Base-by-base conservation (phyloP, 768 basidiomycete species). In the Collybia sp. region DNA sequence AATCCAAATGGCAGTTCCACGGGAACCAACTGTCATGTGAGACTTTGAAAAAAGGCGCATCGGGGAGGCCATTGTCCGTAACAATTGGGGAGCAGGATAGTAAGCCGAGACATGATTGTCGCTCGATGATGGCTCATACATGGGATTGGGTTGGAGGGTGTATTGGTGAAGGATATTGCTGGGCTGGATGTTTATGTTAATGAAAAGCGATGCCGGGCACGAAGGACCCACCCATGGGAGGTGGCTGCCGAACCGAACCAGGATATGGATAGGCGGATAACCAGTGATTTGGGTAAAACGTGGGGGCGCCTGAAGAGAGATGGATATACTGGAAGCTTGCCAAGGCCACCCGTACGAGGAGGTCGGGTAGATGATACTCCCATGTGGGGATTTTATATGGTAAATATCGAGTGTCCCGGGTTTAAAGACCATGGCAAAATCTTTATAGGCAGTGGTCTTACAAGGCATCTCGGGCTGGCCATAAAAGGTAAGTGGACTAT, bases 151-250 rank as follows among this genome's bases (percentile, higher is more conserved):
- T 1, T 57, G 58, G 12, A 88, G 66, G 30, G 70, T 56, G 56
- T 74, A 83, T 58, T 82, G 78, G 52, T 85, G 81, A n/a, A 86
- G 67, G 18, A 80, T 61, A 58, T 88, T 85, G 50, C 80, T 73
- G 0, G 83, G 81, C 84, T 69, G 47, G 3, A 12, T 16, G 16
- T 38, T 30, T 18, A 30, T 39, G 12, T 16, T 30, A 40, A 46
- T 25, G 35, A 31, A 36, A 35, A 25, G 44, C 32, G 35, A 16
- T 5, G 19, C 20, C 19, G 50, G 25, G 13, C 2, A 17, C 42
- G 20, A 33, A 39, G 16, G 6, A 53, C 65, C 47, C 42, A 72
- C 71, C 70, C 83, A 85, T 2, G 82, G 82, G 48, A 74, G 78
- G 44, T 65, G 68, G 56, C 75, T 80, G 11, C 72, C 75, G 53